Percentiles rank a stretch among this genome's conserved stretches.
These are phyloP conservation scores for Lotus japonicus DNA, from an alignment of 306 rosid species.

Conservation along the genomic window DNA sequence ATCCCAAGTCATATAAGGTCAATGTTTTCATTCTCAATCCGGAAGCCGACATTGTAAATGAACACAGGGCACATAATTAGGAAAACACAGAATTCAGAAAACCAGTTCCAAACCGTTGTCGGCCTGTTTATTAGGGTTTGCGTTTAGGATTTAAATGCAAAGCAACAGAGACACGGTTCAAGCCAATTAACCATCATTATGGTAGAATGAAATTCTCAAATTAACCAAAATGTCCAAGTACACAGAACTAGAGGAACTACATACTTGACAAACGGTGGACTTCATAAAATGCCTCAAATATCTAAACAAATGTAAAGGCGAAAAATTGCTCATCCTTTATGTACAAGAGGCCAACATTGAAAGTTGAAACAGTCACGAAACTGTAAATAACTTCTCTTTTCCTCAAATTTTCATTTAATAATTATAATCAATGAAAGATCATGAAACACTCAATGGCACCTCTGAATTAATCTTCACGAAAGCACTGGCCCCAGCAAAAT, in stretches of 20 bases:
- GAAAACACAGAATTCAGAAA: neutral
- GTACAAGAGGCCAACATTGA: conserved; percentile 71
- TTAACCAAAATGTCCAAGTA: conserved; percentile 41
- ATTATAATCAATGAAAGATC: conserved; percentile 44
- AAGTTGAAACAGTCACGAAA: conserved; percentile 41
- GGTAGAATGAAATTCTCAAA: conserved; percentile 34
- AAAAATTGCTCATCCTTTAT: conserved; percentile 61
- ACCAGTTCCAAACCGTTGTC: neutral
- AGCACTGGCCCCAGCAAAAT: conserved; percentile 38
- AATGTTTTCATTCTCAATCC: neutral
- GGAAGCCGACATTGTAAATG: neutral
- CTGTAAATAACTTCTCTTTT: conserved; percentile 44
- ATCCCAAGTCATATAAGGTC: too few species aligned
- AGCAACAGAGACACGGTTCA: neutral
- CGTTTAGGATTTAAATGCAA: neutral
- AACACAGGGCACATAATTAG: neutral
- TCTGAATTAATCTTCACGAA: conserved; percentile 31
- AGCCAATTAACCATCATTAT: conserved; percentile 12
- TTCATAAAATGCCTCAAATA: conserved; percentile 42
- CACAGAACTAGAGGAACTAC: conserved; percentile 43
- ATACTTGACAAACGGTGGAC: conserved; percentile 39
- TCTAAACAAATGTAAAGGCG: conserved; percentile 46
- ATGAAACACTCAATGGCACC: conserved; percentile 32
- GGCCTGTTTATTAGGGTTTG: too few species aligned
- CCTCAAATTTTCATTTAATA: conserved; percentile 51